Percentiles rank a stretch among this genome's conserved stretches.
These are phyloP conservation scores for Apiotrichum sp. DNA, from an alignment of 1,284 basidiomycete genomes.

Conservation along the genomic window DNA sequence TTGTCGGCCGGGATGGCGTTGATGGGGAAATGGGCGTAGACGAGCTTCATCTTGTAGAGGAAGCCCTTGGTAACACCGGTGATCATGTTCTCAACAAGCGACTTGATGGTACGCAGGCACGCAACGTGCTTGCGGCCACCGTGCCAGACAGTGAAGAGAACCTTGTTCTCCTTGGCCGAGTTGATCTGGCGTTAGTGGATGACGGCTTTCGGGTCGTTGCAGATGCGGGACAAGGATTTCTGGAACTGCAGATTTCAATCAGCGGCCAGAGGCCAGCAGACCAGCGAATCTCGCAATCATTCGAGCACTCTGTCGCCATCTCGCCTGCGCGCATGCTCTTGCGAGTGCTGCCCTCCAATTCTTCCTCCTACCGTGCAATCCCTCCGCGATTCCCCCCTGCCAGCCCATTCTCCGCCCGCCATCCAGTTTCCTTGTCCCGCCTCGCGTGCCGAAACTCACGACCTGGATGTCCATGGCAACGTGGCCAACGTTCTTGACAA, in stretches of 20 bases:
- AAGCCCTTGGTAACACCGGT: constrained; percentile 97
- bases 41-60: constrained; percentile 99
- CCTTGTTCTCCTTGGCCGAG: constrained; percentile 53
- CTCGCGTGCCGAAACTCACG: constrained; percentile 47
- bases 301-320: too few species aligned
- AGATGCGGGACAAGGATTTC: too few species aligned
- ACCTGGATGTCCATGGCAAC: constrained; percentile 94
- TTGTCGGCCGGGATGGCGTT: constrained; percentile 92
- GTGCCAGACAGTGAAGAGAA: constrained; percentile 95
- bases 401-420: background rate
- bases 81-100: constrained; percentile 94
- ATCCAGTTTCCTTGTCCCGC: background rate
- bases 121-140: constrained; percentile 98
- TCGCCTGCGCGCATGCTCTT: too few species aligned
- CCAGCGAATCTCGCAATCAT: too few species aligned
- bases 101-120: constrained; percentile 92
- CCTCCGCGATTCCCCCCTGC: too few species aligned
- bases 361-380: too few species aligned
- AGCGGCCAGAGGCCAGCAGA: too few species aligned
- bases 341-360: too few species aligned
- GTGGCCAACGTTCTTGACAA: constrained; percentile 88
- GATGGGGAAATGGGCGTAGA: constrained; percentile 99
- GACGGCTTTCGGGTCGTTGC: too few species aligned
- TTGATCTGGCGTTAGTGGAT: too few species aligned
- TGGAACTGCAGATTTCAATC: too few species aligned